Percentiles rank a stretch among this genome's conserved stretches.
Conservation (phyloP, 192 early-diverging fungal species). For the Coemansia sp. region DNA sequence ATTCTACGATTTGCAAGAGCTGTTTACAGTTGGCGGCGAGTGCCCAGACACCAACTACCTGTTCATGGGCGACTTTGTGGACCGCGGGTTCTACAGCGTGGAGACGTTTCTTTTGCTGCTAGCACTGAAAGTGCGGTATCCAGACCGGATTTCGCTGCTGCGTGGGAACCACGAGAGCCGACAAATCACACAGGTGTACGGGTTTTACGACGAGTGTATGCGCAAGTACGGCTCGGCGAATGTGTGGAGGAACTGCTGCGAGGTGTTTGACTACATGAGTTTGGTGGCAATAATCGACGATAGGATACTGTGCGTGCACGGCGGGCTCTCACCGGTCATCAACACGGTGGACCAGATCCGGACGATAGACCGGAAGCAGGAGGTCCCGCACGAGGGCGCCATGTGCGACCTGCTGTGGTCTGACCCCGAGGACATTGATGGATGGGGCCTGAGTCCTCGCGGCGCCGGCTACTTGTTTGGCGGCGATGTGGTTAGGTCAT, state of each 20-base stretch:
- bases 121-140: conserved; percentile 87
- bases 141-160: conserved; percentile 89
- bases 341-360: conserved; percentile 95
- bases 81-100: conserved; percentile 92
- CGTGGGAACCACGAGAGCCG: conserved; percentile 91
- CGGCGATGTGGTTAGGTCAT: conserved; percentile 78
- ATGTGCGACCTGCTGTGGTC: conserved; percentile 99
- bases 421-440: conserved; percentile 82
- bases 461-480: conserved; percentile 99
- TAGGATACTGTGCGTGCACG: conserved; percentile 92
- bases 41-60: conserved; percentile 96
- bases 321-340: conserved; percentile 88
- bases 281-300: conserved; percentile 93
- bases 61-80: conserved; percentile 97
- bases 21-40: conserved; percentile 90
- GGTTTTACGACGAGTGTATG: conserved; percentile 96
- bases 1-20: conserved; percentile 92
- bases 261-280: conserved; percentile 95
- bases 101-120: conserved; percentile 96
- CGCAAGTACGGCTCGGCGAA: conserved; percentile 94
- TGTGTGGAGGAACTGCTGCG: conserved; percentile 96
- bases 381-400: conserved; percentile 96
- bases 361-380: conserved; percentile 89
- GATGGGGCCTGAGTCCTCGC: conserved; percentile 94
- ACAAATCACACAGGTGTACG: conserved; percentile 98